A percentile compares a stretch with the other conserved stretches of the same genome.
phyloP scores from a whole-genome alignment of 768 basidiomycete species.

The Leucosporidium scottii region DNA sequence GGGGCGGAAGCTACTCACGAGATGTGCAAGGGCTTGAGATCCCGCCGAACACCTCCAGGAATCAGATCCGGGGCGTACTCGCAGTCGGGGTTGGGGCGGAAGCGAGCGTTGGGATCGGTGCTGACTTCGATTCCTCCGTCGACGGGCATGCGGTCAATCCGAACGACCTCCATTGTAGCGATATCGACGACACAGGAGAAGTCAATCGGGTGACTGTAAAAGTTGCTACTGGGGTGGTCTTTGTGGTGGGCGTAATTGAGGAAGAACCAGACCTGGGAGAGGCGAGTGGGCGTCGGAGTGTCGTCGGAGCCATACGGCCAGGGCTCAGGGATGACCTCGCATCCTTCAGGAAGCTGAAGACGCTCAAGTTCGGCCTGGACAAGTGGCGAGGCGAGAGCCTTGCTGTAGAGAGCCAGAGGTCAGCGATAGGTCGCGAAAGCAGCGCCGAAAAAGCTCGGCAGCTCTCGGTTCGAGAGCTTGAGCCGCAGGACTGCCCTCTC shows the following conservation, averaged over 20 bases:
- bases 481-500: too few relatives aligned
- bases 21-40: constrained; percentile 18
- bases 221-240: constrained; percentile 14
- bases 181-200: constrained; percentile 13
- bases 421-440: neutral
- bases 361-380: constrained; percentile 12
- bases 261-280: constrained; percentile 16
- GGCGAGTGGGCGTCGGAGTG: neutral
- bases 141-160: constrained; percentile 11
- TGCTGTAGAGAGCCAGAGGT: neutral
- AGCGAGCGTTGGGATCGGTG: neutral
- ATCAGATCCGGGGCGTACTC: constrained; percentile 21
- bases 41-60: constrained; percentile 12
- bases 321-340: constrained; percentile 18
- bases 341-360: constrained; percentile 14
- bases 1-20: neutral
- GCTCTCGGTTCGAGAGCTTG: too few relatives aligned
- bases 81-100: constrained; percentile 4
- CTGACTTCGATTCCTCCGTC: neutral
- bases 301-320: constrained; percentile 23
- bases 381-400: neutral
- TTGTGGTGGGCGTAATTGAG: constrained; percentile 5
- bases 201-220: constrained; percentile 15
- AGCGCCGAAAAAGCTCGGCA: neutral
- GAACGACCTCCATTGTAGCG: neutral